A percentile compares a stretch with the other conserved stretches of the same genome.
These are phyloP conservation scores for Sanghuangporus weigelae DNA, from an alignment of 1,284 basidiomycete species.

Conservation along the genomic window DNA sequence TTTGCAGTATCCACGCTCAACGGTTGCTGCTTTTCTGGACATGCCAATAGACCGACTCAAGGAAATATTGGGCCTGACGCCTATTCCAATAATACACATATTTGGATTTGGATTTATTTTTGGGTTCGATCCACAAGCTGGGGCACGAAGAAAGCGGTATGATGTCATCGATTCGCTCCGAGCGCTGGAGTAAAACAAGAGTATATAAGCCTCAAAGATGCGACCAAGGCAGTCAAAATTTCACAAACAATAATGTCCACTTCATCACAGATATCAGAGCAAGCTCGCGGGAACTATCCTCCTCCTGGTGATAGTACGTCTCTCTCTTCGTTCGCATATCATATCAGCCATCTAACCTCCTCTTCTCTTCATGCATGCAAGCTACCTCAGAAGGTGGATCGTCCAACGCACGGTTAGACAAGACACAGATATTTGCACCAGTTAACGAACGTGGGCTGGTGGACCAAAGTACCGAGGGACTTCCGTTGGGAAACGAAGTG, in stretches of 20 bases:
- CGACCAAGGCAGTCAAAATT: too few species aligned
- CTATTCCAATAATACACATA: too few species aligned
- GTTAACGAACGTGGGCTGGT: constrained; percentile 9
- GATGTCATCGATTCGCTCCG: neutral
- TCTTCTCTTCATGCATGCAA: neutral
- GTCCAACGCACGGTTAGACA: neutral
- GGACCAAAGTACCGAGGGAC: constrained; percentile 12
- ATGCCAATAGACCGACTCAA: too few species aligned
- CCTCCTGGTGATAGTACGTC: constrained; percentile 10
- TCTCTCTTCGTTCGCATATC: neutral
- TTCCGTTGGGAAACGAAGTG: constrained; percentile 11
- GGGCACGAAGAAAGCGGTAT: neutral
- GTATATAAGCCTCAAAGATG: neutral
- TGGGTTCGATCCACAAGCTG: neutral
- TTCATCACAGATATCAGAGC: neutral
- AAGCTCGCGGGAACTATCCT: constrained; percentile 5
- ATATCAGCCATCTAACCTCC: neutral
- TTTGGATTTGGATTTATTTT: too few species aligned
- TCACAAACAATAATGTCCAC: neutral
- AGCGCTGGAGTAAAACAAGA: neutral
- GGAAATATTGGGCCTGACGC: too few species aligned
- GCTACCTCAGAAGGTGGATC: constrained; percentile 14
- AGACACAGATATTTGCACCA: neutral
- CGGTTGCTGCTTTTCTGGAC: too few species aligned
- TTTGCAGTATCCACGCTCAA: too few species aligned